Evolutionary conservation across 768 basidiomycete species (phyloP).

Genomic region (Dentipellis fragilis): DNA sequence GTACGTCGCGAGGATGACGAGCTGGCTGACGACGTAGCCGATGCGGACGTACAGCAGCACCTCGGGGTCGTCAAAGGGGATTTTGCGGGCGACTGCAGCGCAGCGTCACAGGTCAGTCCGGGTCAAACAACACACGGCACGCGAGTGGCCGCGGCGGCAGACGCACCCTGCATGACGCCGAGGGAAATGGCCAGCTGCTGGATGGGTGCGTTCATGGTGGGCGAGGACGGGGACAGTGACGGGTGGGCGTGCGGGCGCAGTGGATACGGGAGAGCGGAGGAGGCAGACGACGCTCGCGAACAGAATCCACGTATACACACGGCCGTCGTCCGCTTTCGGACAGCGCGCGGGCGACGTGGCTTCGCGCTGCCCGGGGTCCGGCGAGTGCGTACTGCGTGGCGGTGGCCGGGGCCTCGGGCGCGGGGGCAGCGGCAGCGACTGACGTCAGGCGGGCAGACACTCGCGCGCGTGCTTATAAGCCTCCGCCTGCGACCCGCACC

Average conservation of each 20-base stretch:
- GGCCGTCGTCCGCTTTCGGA: too few relatives aligned
- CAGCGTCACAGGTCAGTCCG: not conserved
- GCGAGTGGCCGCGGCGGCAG: not conserved
- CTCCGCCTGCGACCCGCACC: not conserved
- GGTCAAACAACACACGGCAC: slow-evolving; percentile 8
- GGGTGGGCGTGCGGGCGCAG: not conserved
- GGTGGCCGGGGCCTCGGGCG: not conserved
- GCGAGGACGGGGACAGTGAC: not conserved
- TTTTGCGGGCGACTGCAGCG: slow-evolving; percentile 70
- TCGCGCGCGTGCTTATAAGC: not conserved
- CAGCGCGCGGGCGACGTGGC: not conserved
- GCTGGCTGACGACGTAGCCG: slow-evolving; percentile 71
- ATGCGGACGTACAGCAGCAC: slow-evolving; percentile 75
- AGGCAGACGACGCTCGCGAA: not conserved
- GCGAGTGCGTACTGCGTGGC: too few relatives aligned
- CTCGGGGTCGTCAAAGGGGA: slow-evolving; percentile 84
- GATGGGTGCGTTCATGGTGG: slow-evolving; percentile 10
- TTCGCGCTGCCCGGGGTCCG: not conserved
- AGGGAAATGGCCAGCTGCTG: slow-evolving; percentile 80
- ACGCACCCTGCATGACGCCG: slow-evolving; percentile 81
- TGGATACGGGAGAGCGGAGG: not conserved
- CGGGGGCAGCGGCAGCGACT: not conserved
- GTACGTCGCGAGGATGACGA: slow-evolving; percentile 63
- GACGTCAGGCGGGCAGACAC: slow-evolving; percentile 1
- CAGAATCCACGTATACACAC: too few relatives aligned